Percentiles rank a stretch among this genome's conserved stretches.
phyloP scores from a whole-genome alignment of 2,329 filamentous ascomycete species.

The Graphilbum ipis-grandicollis region DNA sequence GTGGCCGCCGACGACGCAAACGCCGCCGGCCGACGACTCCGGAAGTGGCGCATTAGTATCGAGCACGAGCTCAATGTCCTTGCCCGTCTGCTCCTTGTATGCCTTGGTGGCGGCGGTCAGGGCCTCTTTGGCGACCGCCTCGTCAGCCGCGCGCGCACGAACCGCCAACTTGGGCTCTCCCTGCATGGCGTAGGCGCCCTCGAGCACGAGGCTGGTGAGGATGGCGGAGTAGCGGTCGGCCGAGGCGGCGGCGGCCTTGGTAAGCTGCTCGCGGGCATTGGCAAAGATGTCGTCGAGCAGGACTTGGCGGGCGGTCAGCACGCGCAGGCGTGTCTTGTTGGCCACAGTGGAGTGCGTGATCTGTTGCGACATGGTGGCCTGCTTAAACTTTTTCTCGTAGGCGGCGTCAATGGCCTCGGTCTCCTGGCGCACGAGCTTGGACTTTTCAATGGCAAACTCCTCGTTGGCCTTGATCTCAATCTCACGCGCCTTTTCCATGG shows the following conservation, averaged over 20 bases:
- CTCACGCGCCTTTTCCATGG: slow-evolving; percentile 88
- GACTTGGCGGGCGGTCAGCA: slow-evolving; percentile 76
- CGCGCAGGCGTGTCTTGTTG: slow-evolving; percentile 87
- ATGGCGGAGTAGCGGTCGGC: slow-evolving; percentile 57
- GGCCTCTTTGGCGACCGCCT: slow-evolving; percentile 58
- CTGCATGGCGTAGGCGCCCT: slow-evolving; percentile 76
- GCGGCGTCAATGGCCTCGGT: slow-evolving; percentile 77
- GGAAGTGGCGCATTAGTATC: slow-evolving; percentile 67
- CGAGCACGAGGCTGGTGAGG: slow-evolving; percentile 67
- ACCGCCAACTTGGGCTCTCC: slow-evolving; percentile 64
- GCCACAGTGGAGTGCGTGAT: slow-evolving; percentile 91
- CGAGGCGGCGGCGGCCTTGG: slow-evolving; percentile 44
- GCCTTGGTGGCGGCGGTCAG: slow-evolving; percentile 60
- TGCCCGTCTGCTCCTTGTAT: slow-evolving; percentile 64
- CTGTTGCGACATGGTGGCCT: slow-evolving; percentile 95
- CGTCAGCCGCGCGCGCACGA: slow-evolving; percentile 65
- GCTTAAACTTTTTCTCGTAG: slow-evolving; percentile 99
- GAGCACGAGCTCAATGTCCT: slow-evolving; percentile 51
- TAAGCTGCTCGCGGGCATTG: slow-evolving; percentile 55
- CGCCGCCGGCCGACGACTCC: slow-evolving; percentile 56
- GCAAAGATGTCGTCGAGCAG: slow-evolving; percentile 84
- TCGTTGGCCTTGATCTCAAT: slow-evolving; percentile 98
- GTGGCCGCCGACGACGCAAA: slow-evolving; percentile 59
- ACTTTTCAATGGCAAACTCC: slow-evolving; percentile 98
- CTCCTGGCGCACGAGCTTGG: slow-evolving; percentile 92